These are phyloP conservation scores for Torulaspora globosa DNA, from an alignment of 1,139 yeast genomes.

Conservation along the genomic window DNA sequence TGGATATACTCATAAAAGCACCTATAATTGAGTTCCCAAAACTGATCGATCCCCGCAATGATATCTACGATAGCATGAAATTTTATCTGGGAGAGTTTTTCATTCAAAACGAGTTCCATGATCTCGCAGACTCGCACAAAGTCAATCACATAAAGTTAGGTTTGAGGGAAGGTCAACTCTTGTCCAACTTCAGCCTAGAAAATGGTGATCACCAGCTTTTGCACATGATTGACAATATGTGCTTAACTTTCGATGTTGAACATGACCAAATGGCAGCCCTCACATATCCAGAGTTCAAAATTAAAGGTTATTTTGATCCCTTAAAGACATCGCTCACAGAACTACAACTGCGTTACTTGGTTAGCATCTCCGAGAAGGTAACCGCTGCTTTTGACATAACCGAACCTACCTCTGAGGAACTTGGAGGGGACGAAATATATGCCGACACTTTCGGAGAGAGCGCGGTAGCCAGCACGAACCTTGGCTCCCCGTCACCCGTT, in stretches of 20 bases:
- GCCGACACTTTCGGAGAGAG: slow-evolving; percentile 37
- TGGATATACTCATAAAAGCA: slow-evolving; percentile 69
- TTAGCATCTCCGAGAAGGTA: slow-evolving; percentile 54
- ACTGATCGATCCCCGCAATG: slow-evolving; percentile 42
- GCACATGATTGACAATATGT: slow-evolving; percentile 67
- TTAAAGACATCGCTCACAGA: slow-evolving; percentile 71
- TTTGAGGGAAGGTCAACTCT: slow-evolving; percentile 61
- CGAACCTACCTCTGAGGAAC: slow-evolving; percentile 33
- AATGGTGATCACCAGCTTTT: slow-evolving; percentile 48
- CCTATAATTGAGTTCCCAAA: slow-evolving; percentile 82
- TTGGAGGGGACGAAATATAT: slow-evolving; percentile 58
- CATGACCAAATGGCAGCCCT: slow-evolving; percentile 46
- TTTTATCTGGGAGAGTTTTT: slow-evolving; percentile 81
- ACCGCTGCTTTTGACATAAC: slow-evolving; percentile 52
- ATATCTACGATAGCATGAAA: slow-evolving; percentile 56
- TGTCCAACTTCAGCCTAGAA: slow-evolving; percentile 55
- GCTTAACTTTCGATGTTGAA: slow-evolving; percentile 58
- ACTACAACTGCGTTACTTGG: slow-evolving; percentile 60
- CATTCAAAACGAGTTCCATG: slow-evolving; percentile 57
- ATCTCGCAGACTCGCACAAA: slow-evolving; percentile 29
- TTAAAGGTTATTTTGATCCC: slow-evolving; percentile 62
- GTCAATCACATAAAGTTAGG: slow-evolving; percentile 62
- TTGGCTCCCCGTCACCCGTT: slow-evolving; percentile 7
- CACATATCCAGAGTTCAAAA: slow-evolving; percentile 49
- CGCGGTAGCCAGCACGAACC: slow-evolving; percentile 7